These are phyloP conservation scores for Lumnitzera racemosa DNA, from an alignment of 345 rosid genomes.

Conservation along the genomic window DNA sequence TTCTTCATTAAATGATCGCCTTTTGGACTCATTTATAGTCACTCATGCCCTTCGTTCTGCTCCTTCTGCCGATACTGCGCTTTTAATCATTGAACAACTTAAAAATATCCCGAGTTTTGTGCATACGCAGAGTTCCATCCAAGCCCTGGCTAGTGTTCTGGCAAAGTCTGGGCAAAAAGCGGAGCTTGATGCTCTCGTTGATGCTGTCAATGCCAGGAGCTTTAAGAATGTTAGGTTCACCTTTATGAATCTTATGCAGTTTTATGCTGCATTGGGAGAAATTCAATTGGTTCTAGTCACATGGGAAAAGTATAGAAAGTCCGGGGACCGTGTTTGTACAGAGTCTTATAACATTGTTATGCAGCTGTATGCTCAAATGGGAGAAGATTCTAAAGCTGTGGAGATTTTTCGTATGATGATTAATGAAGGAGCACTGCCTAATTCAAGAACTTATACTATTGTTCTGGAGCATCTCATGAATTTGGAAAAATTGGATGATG, in stretches of 20 bases:
- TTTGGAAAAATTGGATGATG: conserved; percentile 52
- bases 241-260: conserved; percentile 64
- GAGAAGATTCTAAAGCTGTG: conserved; percentile 43
- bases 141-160: conserved; percentile 63
- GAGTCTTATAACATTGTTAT: conserved; percentile 68
- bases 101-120: conserved; percentile 22
- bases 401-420: conserved; percentile 42
- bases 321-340: conserved; percentile 38
- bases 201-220: conserved; percentile 37
- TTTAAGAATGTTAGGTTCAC: conserved; percentile 38
- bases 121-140: conserved; percentile 41
- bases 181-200: conserved; percentile 47
- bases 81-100: conserved; percentile 45
- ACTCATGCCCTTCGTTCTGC: conserved; percentile 64
- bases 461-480: conserved; percentile 66
- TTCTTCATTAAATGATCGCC: conserved; percentile 40
- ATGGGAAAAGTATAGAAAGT: conserved; percentile 48
- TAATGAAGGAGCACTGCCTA: conserved; percentile 64
- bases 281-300: conserved; percentile 41
- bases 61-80: conserved; percentile 57
- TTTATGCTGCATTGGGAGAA: conserved; percentile 55
- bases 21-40: conserved; percentile 65
- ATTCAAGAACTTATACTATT: conserved; percentile 76
- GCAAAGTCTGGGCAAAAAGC: conserved; percentile 42
- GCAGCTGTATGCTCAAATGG: conserved; percentile 36